Conservation (phyloP, 208 protist genomes). For the Leishmania aethiopica region DNA sequence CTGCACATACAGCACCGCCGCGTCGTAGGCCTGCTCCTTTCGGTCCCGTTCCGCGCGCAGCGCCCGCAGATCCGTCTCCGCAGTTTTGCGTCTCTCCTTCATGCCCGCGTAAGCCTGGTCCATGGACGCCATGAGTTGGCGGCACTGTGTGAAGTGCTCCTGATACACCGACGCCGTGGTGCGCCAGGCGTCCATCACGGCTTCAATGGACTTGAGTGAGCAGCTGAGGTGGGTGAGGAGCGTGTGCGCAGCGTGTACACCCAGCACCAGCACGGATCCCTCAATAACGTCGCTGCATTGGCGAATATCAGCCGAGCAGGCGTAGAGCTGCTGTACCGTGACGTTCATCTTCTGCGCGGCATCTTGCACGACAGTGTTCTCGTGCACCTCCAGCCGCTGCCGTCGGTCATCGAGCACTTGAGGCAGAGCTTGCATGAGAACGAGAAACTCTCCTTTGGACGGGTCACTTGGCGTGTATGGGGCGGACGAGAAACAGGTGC, state of each 20-base stretch:
- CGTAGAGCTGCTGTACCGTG: conserved; percentile 45
- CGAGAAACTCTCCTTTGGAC: not conserved
- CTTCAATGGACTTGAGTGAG: conserved; percentile 50
- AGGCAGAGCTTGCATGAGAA: conserved; percentile 36
- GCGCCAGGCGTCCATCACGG: conserved; percentile 38
- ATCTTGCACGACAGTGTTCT: conserved; percentile 27
- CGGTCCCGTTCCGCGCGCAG: conserved; percentile 54
- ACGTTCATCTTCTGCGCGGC: conserved; percentile 42
- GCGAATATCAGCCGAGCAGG: conserved; percentile 43
- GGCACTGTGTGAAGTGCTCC: conserved; percentile 50
- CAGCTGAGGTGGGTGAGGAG: conserved; percentile 53
- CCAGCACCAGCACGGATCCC: conserved; percentile 70
- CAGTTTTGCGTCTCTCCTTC: conserved; percentile 48
- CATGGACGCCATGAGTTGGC: conserved; percentile 52
- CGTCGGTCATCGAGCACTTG: conserved; percentile 53
- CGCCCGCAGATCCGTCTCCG: conserved; percentile 59
- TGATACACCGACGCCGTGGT: conserved; percentile 26
- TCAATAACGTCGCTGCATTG: conserved; percentile 70
- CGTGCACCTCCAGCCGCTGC: conserved; percentile 50
- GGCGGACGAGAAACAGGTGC: not conserved
- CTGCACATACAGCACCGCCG: conserved; percentile 69
- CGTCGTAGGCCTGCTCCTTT: conserved; percentile 60
- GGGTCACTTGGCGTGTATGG: too few relatives aligned
- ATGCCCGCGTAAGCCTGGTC: conserved; percentile 47
- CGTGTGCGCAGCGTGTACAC: conserved; percentile 57